Conservation (phyloP, 768 basidiomycete genomes). For the Boletus vinaceobasis region DNA sequence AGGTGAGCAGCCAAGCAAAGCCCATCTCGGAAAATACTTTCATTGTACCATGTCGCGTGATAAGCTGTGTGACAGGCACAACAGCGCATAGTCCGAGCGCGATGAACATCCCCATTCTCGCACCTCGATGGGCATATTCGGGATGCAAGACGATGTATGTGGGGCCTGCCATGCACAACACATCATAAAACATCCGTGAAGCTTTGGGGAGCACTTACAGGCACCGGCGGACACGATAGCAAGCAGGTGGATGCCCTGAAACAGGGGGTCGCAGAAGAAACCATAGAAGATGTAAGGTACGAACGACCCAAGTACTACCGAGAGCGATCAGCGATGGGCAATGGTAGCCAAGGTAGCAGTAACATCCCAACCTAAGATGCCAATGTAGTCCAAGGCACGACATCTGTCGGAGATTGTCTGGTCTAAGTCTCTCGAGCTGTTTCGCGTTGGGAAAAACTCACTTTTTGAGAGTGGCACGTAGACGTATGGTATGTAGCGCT, state of each 20-base stretch:
- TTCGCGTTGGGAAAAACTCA: slow-evolving; percentile 31
- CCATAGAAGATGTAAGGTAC: slow-evolving; percentile 76
- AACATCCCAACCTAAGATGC: slow-evolving; percentile 58
- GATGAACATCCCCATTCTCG: slow-evolving; percentile 77
- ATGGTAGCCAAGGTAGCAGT: not conserved
- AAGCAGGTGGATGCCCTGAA: slow-evolving; percentile 53
- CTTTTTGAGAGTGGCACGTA: slow-evolving; percentile 67
- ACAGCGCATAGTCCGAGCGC: slow-evolving; percentile 68
- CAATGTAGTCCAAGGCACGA: slow-evolving; percentile 72
- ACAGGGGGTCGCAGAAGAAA: slow-evolving; percentile 61
- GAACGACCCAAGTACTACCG: slow-evolving; percentile 66
- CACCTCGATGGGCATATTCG: slow-evolving; percentile 71
- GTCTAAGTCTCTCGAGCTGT: not conserved
- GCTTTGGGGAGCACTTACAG: slow-evolving; percentile 42
- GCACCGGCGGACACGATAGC: slow-evolving; percentile 50
- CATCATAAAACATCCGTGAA: not conserved
- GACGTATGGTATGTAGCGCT: slow-evolving; percentile 75
- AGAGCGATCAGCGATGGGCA: slow-evolving; percentile 5
- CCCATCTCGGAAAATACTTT: slow-evolving; percentile 62
- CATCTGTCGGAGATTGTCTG: slow-evolving; percentile 51
- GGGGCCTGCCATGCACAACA: slow-evolving; percentile 42
- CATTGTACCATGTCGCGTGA: slow-evolving; percentile 54
- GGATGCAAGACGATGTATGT: slow-evolving; percentile 78
- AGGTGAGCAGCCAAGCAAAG: slow-evolving; percentile 63
- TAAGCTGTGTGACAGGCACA: slow-evolving; percentile 65